These are phyloP conservation scores for Mortierella polycephala DNA, from an alignment of 371 early-diverging fungal genomes.

Conservation along the genomic window DNA sequence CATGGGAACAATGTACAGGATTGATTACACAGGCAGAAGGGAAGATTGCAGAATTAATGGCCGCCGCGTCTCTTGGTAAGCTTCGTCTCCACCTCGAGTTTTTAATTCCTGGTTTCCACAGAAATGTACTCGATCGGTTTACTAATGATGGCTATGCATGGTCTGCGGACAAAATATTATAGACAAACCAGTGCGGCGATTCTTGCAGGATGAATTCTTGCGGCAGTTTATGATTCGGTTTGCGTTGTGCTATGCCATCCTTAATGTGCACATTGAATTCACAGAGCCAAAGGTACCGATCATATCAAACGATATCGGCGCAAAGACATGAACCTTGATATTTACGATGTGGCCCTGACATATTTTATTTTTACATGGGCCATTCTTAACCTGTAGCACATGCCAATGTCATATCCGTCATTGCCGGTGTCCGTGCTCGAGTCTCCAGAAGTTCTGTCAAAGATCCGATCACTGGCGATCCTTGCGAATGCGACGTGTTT, in stretches of 20 bases:
- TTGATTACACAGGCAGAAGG: slow-evolving; percentile 63
- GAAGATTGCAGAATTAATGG: slow-evolving; percentile 65
- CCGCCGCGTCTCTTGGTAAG: slow-evolving; percentile 61
- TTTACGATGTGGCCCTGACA: not conserved
- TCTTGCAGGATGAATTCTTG: slow-evolving; percentile 90
- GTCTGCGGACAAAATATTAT: not conserved
- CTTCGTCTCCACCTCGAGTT: too few species aligned
- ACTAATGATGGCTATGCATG: too few species aligned
- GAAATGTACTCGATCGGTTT: too few species aligned
- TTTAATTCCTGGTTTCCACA: too few species aligned
- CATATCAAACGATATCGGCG: not conserved
- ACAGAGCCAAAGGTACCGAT: slow-evolving; percentile 69
- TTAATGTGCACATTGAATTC: slow-evolving; percentile 70
- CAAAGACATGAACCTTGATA: not conserved
- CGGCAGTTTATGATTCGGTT: slow-evolving; percentile 88
- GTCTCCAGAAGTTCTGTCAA: slow-evolving; percentile 49
- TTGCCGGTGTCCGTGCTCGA: slow-evolving; percentile 51
- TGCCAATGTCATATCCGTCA: slow-evolving; percentile 49
- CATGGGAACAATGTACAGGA: slow-evolving; percentile 69
- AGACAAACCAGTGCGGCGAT: slow-evolving; percentile 66
- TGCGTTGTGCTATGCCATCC: slow-evolving; percentile 77
- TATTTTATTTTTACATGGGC: not conserved
- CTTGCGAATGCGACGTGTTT: slow-evolving; percentile 47
- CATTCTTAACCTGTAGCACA: slow-evolving; percentile 24
- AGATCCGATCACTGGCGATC: slow-evolving; percentile 46